phyloP scores from a whole-genome alignment of 371 early-diverging fungal genomes.

The Actinomucor elegans region DNA sequence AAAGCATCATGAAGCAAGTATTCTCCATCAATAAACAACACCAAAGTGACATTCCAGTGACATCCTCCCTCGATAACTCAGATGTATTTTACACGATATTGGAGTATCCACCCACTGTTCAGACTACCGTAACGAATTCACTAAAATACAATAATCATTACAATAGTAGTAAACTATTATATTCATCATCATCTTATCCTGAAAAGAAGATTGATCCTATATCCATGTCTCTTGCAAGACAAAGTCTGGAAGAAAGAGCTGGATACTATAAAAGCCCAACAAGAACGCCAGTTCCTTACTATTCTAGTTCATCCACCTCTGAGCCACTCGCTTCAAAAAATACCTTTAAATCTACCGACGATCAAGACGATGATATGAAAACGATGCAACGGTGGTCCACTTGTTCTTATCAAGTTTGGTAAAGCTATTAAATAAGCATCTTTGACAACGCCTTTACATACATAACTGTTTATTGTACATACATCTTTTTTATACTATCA shows the following conservation, averaged over 20 bases:
- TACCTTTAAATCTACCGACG: background rate
- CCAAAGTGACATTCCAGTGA: slow-evolving; percentile 6
- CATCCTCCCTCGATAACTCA: slow-evolving; percentile 9
- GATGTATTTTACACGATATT: slow-evolving; percentile 14
- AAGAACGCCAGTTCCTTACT: slow-evolving; percentile 8
- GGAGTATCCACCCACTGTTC: slow-evolving; percentile 10
- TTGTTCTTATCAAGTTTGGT: slow-evolving; percentile 25
- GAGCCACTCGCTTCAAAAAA: too few relatives aligned
- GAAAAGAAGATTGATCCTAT: slow-evolving; percentile 20
- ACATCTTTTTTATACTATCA: background rate
- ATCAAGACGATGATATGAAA: slow-evolving; percentile 8
- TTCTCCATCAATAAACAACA: too few relatives aligned
- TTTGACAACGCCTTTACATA: background rate
- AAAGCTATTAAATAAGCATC: background rate
- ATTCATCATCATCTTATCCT: too few relatives aligned
- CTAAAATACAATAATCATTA: too few relatives aligned
- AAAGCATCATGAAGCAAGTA: too few relatives aligned
- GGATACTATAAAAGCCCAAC: slow-evolving; percentile 26
- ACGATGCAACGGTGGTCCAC: slow-evolving; percentile 15
- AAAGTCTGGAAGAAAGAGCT: slow-evolving; percentile 25
- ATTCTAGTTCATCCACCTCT: too few relatives aligned
- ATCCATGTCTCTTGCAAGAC: slow-evolving; percentile 26
- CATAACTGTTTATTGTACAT: background rate
- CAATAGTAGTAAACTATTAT: too few relatives aligned
- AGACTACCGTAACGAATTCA: too few relatives aligned